Evolutionary conservation across 768 basidiomycete species (phyloP).

Genomic region (Fistulinella prunicolor): DNA sequence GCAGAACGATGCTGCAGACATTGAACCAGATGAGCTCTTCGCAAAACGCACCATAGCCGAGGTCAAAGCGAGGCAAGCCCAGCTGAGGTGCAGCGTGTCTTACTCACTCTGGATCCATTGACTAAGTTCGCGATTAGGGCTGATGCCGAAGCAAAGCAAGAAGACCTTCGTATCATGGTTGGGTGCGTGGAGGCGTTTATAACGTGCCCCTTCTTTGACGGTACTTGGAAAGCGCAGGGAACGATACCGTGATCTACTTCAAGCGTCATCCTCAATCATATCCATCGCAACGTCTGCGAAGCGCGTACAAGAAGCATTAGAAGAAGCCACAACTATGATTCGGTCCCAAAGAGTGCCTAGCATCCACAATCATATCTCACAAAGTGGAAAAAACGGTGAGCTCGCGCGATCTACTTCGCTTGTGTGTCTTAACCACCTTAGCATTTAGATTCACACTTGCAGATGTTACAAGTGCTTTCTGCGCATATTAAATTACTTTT

Average conservation of each 20-base stretch:
- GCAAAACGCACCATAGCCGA: slow-evolving; percentile 66
- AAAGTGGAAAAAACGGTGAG: slow-evolving; percentile 44
- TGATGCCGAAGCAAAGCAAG: slow-evolving; percentile 85
- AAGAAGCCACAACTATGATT: slow-evolving; percentile 58
- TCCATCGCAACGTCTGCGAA: slow-evolving; percentile 68
- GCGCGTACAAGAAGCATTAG: slow-evolving; percentile 58
- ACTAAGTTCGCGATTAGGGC: slow-evolving; percentile 39
- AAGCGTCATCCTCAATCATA: slow-evolving; percentile 84
- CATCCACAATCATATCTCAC: slow-evolving; percentile 39
- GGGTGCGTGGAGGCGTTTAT: slow-evolving; percentile 58
- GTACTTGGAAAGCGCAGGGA: slow-evolving; percentile 68
- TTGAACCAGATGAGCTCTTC: slow-evolving; percentile 76
- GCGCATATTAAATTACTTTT: slow-evolving; percentile 90
- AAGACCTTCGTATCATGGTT: slow-evolving; percentile 87
- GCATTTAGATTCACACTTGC: slow-evolving; percentile 59
- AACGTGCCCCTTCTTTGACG: slow-evolving; percentile 22
- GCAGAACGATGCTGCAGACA: slow-evolving; percentile 20
- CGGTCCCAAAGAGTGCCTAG: slow-evolving; percentile 45
- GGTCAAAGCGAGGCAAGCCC: slow-evolving; percentile 63
- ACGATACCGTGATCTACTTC: slow-evolving; percentile 83
- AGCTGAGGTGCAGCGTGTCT: slow-evolving; percentile 51
- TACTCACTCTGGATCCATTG: neutral
- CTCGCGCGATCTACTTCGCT: neutral
- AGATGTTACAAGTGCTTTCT: slow-evolving; percentile 68
- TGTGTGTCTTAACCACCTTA: slow-evolving; percentile 1